These are phyloP conservation scores for Verticillium tricorpus DNA, from an alignment of 2,329 filamentous ascomycete genomes.

Conservation along the genomic window DNA sequence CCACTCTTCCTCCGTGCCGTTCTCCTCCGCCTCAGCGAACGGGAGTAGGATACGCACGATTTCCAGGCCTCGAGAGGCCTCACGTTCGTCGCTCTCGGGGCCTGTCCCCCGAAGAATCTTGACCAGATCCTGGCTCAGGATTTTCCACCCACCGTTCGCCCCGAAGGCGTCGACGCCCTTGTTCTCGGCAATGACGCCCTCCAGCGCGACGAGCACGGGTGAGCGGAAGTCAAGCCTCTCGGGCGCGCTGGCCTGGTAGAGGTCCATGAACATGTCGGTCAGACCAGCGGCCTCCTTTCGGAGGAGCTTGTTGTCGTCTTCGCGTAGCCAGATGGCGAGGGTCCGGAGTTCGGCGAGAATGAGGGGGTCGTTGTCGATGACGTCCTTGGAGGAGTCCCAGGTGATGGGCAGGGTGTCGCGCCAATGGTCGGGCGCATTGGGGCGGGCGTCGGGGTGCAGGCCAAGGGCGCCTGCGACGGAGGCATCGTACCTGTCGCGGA, in stretches of 20 bases:
- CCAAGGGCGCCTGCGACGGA: slow-evolving; percentile 58
- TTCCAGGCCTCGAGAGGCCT: slow-evolving; percentile 46
- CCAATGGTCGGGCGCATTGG: slow-evolving; percentile 35
- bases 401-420: slow-evolving; percentile 45
- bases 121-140: slow-evolving; percentile 46
- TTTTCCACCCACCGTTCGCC: slow-evolving; percentile 48
- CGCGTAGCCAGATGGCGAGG: slow-evolving; percentile 62
- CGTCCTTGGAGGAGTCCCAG: slow-evolving; percentile 53
- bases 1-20: slow-evolving; percentile 48
- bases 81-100: slow-evolving; percentile 19
- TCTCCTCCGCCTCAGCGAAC: slow-evolving; percentile 41
- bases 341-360: slow-evolving; percentile 54
- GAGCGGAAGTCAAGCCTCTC: slow-evolving; percentile 48
- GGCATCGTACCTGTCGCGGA: slow-evolving; percentile 67
- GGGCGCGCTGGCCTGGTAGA: slow-evolving; percentile 42
- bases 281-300: slow-evolving; percentile 54
- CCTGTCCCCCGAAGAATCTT: slow-evolving; percentile 32
- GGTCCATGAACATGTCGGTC: slow-evolving; percentile 58
- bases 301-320: slow-evolving; percentile 59
- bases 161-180: slow-evolving; percentile 45
- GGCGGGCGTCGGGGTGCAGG: slow-evolving; percentile 52
- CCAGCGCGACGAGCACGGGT: slow-evolving; percentile 53
- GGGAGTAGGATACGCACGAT: slow-evolving; percentile 51
- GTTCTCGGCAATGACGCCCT: slow-evolving; percentile 46
- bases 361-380: slow-evolving; percentile 50